Base-by-base conservation (phyloP, 2,329 filamentous ascomycete genomes). In the Rhinocladiella mackenziei region DNA sequence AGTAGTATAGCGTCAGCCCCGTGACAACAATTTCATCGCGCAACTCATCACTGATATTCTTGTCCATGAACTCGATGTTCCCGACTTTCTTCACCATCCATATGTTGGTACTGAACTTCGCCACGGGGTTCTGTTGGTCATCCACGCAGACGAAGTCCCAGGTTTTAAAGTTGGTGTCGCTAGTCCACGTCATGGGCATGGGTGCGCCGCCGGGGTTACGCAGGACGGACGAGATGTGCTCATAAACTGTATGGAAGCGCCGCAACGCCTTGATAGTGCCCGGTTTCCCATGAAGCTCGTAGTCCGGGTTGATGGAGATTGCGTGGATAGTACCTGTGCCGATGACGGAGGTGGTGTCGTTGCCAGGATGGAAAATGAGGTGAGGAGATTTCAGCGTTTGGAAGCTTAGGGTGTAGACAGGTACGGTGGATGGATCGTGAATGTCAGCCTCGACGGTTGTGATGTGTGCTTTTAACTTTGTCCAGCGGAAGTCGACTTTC, bases 131-230 rank as follows among this genome's bases (percentile, higher is more conserved):
- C 38, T 59, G 48, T 2, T 58, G 37, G 30, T 61, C 58, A 34
- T 62, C 58, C 3, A 58, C 40, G 29, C 58, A 62, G 31, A 63
- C 35, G 48, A 62, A 63, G 41, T 63, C 58, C 59, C 60, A 63
- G 4, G 34, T 56, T 22, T 57, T 61, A 29, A 60, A 56, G 8
- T 52, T 49, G 6, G 40, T 48, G 19, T 54, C 47, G 19, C 58
- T 57, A 8, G 52, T 56, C 61, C 61, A 63, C 17, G 48, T 60
- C 56, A 63, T 48, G 25, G 56, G 54, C 8, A 53, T 47, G 0
- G 58, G 57, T 1, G 43, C 23, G 11, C 11, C 23, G 23, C 23
- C 9, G 48, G 53, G 54, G 9, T 55, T 49, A 18, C 49, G 32
- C 23, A 26, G 23, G 7, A 26, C 23, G 7, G 23, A 7, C 1